These are phyloP conservation scores for Boletus rufocinnamomeus DNA, from an alignment of 768 basidiomycete genomes.

Conservation along the genomic window DNA sequence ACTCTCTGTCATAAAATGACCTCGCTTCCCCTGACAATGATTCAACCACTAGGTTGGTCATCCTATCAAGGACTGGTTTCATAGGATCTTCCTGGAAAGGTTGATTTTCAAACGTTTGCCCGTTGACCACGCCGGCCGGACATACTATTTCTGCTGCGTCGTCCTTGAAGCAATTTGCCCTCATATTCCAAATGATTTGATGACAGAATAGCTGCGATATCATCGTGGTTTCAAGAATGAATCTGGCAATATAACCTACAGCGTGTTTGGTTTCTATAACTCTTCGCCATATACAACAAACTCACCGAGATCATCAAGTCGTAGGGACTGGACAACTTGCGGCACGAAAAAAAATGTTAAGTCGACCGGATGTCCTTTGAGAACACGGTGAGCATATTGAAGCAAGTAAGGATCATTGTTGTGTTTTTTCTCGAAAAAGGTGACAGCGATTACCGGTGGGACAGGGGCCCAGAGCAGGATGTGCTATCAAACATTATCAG, in stretches of 20 bases:
- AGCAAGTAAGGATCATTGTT: conserved; percentile 81
- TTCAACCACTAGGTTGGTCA: conserved; percentile 77
- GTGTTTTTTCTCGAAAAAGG: conserved; percentile 84
- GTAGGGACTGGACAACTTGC: conserved; percentile 95
- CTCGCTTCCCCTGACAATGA: conserved; percentile 88
- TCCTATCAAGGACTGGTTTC: conserved; percentile 91
- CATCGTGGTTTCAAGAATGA: conserved; percentile 96
- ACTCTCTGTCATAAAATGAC: conserved; percentile 92
- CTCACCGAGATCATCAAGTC: conserved; percentile 85
- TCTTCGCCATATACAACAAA: not conserved
- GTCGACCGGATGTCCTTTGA: conserved; percentile 93
- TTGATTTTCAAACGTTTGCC: conserved; percentile 1
- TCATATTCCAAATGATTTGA: conserved; percentile 99
- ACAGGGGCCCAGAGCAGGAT: conserved; percentile 88
- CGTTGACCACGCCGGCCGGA: conserved; percentile 11
- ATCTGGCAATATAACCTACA: conserved; percentile 88
- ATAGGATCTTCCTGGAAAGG: conserved; percentile 80
- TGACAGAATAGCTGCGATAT: conserved; percentile 98
- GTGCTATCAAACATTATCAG: conserved; percentile 51
- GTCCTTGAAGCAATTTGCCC: conserved; percentile 94
- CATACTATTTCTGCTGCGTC: conserved; percentile 82
- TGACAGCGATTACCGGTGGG: conserved; percentile 77
- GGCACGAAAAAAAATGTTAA: conserved; percentile 99
- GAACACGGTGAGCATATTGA: conserved; percentile 94
- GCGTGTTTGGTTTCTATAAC: not conserved